These are phyloP conservation scores for Aspergillus carlsbadensis DNA, from an alignment of 495 filamentous ascomycete genomes.

Conservation along the genomic window DNA sequence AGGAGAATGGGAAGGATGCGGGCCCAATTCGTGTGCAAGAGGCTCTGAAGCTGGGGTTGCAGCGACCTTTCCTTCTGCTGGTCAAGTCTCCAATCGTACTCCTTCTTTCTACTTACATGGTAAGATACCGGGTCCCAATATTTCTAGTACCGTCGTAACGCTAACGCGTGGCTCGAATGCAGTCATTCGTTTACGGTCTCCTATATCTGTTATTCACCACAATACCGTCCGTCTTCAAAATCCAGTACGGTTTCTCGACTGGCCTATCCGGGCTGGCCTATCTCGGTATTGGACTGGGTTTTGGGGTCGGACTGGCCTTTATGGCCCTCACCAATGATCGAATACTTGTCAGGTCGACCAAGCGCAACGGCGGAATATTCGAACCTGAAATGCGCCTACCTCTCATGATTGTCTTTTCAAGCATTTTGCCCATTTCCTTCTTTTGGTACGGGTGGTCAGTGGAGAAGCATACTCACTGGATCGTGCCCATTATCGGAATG, in stretches of 20 bases:
- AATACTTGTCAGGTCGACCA: conserved; percentile 55
- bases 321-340: conserved; percentile 55
- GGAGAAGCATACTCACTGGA: conserved; percentile 28
- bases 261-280: conserved; percentile 61
- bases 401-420: conserved; percentile 57
- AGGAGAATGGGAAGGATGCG: conserved; percentile 12
- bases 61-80: conserved; percentile 44
- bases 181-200: conserved; percentile 60
- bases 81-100: conserved; percentile 50
- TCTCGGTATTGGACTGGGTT: conserved; percentile 58
- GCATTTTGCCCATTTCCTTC: conserved; percentile 36
- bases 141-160: too few species aligned
- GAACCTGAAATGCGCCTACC: conserved; percentile 67
- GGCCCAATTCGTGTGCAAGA: conserved; percentile 12
- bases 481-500: conserved; percentile 38
- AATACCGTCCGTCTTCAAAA: conserved; percentile 61
- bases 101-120: conserved; percentile 44
- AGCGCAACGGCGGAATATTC: conserved; percentile 51
- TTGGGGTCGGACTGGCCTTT: conserved; percentile 45
- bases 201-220: conserved; percentile 70
- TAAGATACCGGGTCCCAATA: too few species aligned
- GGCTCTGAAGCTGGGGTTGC: conserved; percentile 38
- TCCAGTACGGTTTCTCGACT: conserved; percentile 53
- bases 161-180: too few species aligned
- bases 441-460: conserved; percentile 36